Evolutionary conservation across 129 eudicot species (phyloP).

Genomic region (Chrysanthemum seticuspe): DNA sequence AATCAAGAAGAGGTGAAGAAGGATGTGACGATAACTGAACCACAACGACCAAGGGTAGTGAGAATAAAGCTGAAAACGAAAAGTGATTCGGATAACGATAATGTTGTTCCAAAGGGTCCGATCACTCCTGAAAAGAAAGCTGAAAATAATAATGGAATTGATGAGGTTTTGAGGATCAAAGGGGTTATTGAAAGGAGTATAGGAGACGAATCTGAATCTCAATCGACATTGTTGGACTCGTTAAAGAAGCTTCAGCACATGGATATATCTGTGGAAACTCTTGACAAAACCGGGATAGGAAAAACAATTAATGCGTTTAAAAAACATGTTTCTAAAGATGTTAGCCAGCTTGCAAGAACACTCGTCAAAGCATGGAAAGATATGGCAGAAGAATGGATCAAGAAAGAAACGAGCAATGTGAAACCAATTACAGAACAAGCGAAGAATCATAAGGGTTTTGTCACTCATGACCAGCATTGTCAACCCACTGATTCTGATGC

Average conservation of each 20-base stretch:
- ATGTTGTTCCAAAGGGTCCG: background rate
- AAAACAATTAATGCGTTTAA: background rate
- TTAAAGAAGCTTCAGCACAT: constrained; percentile 4
- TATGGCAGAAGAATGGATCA: background rate
- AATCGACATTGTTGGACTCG: background rate
- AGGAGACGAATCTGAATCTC: background rate
- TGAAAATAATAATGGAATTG: background rate
- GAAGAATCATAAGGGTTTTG: no score
- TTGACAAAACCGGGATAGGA: background rate
- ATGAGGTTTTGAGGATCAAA: constrained; percentile 9
- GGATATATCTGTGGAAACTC: background rate
- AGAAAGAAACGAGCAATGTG: background rate
- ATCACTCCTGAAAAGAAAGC: background rate
- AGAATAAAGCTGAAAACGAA: background rate
- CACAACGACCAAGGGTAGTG: background rate
- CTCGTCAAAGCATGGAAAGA: constrained; percentile 3
- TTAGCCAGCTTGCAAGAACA: background rate
- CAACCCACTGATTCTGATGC: no score
- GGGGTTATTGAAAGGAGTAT: background rate
- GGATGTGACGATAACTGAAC: background rate
- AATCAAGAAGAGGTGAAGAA: background rate
- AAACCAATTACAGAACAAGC: background rate
- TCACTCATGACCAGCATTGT: no score
- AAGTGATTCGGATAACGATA: background rate
- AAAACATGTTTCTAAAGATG: constrained; percentile 5